Percentiles rank a stretch among this genome's conserved stretches.
Conservation (phyloP, 176 grass and related monocot genomes). For the Phoenix roebelenii region DNA sequence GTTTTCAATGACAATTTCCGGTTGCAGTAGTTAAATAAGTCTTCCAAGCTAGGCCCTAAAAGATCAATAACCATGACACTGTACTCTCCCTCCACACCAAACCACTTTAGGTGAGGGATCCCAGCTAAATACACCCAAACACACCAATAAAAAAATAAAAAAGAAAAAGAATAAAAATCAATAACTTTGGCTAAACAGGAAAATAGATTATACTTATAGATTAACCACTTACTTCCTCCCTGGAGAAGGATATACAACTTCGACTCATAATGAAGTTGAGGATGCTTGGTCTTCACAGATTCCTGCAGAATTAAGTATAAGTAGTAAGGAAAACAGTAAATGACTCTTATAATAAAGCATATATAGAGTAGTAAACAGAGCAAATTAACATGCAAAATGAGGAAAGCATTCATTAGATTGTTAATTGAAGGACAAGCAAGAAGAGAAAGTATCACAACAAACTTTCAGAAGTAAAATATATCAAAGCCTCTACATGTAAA, state of each 20-base stretch:
- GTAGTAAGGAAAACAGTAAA: not conserved
- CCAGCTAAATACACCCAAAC: slow-evolving; percentile 28
- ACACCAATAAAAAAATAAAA: not conserved
- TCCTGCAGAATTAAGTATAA: slow-evolving; percentile 33
- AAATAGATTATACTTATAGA: not conserved
- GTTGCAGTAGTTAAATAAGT: slow-evolving; percentile 77
- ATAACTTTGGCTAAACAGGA: not conserved
- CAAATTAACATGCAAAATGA: not conserved
- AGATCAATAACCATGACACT: slow-evolving; percentile 87
- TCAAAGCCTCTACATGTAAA: too few relatives aligned
- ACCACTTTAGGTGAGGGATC: slow-evolving; percentile 69
- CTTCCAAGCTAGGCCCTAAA: slow-evolving; percentile 69
- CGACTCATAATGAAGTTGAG: slow-evolving; percentile 72
- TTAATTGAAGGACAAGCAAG: too few relatives aligned
- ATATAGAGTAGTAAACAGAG: not conserved
- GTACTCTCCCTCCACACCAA: slow-evolving; percentile 70
- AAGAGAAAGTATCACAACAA: too few relatives aligned
- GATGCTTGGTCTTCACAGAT: slow-evolving; percentile 75
- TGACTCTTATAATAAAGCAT: not conserved
- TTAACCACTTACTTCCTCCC: slow-evolving; percentile 64
- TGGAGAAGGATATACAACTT: slow-evolving; percentile 69
- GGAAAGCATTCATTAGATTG: too few relatives aligned
- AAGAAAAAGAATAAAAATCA: too few relatives aligned
- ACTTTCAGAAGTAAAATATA: too few relatives aligned
- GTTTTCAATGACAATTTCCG: slow-evolving; percentile 67